Conservation (phyloP, 805 yeast genomes). For the Candida succiphila region DNA sequence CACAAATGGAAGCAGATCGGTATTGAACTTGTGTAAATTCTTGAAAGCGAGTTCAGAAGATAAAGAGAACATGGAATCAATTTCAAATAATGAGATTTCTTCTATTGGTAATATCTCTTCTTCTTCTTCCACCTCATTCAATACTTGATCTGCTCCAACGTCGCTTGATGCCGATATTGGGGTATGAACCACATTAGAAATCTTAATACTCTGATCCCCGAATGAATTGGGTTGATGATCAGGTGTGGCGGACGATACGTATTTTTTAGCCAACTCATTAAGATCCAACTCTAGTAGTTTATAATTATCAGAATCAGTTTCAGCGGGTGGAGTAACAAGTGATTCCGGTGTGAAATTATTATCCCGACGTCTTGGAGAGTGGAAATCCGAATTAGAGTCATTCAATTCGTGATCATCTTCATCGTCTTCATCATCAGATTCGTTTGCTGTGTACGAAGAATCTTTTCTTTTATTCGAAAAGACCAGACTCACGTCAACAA, state of each 20-base stretch:
- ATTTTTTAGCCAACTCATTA: not conserved
- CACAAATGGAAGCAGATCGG: slow-evolving; percentile 8
- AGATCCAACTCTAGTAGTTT: not conserved
- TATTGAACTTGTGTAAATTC: slow-evolving; percentile 11
- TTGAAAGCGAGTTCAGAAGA: not conserved
- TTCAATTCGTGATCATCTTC: too few relatives aligned
- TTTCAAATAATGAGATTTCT: not conserved
- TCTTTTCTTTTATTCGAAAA: slow-evolving; percentile 5
- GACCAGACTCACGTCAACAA: slow-evolving; percentile 14
- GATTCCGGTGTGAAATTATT: not conserved
- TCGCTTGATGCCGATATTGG: not conserved
- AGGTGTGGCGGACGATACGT: not conserved
- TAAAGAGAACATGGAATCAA: not conserved
- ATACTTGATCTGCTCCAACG: not conserved
- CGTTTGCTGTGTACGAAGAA: slow-evolving; percentile 1
- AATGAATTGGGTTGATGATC: not conserved
- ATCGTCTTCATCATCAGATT: too few relatives aligned
- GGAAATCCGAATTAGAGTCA: not conserved
- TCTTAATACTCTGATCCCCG: not conserved
- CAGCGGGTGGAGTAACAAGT: not conserved
- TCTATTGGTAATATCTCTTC: not conserved
- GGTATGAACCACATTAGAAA: not conserved
- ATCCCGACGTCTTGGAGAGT: not conserved
- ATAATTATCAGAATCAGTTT: not conserved
- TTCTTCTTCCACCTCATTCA: not conserved